A percentile compares a stretch with the other conserved stretches of the same genome.
Conservation (phyloP, 2,329 filamentous ascomycete genomes). For the Talaromyces piceae region DNA sequence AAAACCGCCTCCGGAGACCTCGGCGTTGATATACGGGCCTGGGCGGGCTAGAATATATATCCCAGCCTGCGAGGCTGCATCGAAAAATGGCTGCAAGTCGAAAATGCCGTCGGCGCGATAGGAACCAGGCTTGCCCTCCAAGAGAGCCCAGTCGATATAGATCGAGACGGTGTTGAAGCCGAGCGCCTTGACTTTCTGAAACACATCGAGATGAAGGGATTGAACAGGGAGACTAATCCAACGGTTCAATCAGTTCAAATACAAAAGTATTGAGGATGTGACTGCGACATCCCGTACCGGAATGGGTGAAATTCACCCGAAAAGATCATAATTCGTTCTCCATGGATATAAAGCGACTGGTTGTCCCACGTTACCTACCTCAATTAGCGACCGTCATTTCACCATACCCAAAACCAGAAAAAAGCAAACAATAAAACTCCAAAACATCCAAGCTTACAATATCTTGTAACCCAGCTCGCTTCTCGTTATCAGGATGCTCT, state of each 20-base stretch:
- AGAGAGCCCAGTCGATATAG: conserved; percentile 69
- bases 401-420: too few relatives aligned
- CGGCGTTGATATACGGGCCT: conserved; percentile 72
- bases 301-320: conserved; percentile 69
- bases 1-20: conserved; percentile 68
- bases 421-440: too few relatives aligned
- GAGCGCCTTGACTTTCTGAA: conserved; percentile 75
- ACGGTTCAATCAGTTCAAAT: neutral
- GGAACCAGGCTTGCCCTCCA: conserved; percentile 64
- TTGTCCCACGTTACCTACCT: conserved; percentile 61
- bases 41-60: conserved; percentile 69
- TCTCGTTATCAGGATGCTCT: conserved; percentile 30
- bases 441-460: conserved; percentile 37
- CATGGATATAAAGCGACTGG: conserved; percentile 61
- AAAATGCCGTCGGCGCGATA: conserved; percentile 67
- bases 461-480: conserved; percentile 47
- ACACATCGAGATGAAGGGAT: conserved; percentile 60
- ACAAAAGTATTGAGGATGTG: neutral
- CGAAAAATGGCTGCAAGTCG: conserved; percentile 65
- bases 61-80: conserved; percentile 63
- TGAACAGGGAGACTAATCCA: conserved; percentile 50
- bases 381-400: neutral
- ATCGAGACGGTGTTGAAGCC: conserved; percentile 76
- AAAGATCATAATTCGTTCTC: conserved; percentile 64
- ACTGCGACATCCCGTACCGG: too few relatives aligned